Evolutionary conservation across 2,329 filamentous ascomycete genomes (phyloP), one percentile per base, ranked within the genome.

Genomic region (Orbilia javanica): DNA sequence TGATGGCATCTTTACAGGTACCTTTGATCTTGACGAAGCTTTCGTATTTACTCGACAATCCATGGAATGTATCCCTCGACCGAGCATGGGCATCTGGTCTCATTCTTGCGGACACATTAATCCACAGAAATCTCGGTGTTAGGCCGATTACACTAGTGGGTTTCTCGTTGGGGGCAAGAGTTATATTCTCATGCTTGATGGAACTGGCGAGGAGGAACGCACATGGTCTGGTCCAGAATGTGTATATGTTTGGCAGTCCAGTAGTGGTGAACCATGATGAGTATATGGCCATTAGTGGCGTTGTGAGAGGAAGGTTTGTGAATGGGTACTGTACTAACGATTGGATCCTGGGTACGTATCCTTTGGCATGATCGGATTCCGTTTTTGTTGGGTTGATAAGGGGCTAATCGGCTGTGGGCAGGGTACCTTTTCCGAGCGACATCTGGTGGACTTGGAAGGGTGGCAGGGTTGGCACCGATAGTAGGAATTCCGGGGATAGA

Each of bases 391-490:
- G 13, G 18, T 11, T 13, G 8, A 25, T 25, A 3, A 68, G 29
- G 79, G 57, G 39, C 15, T 42, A 46, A 67, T 65, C 7, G 50
- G 64, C 31, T 36, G 25, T 15, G 18, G 11, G 27, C 11, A 86
- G 87, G 90, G 13, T 99, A 99, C 83, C 89, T 99, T 0, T 99
- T 99, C 87, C 92, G 96, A 13, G 89, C 97, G 48, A 99, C 96
- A 2, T 92, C 91, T 80, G 96, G 97, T 83, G 90, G 94, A 48
- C 88, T 92, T 46, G 94, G 94, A 2, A 89, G 97, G 42, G 94
- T 94, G 0, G 96, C 74, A 0, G 95, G 94, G 0, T 85, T 98
- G 0, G 92, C 97, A 82, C 87, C 90, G 7, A 89, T 94, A 13
- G 87, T 88, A 4, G 91, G 91, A 0, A 87, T 96, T 0, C 85